Conservation (phyloP, 2,329 filamentous ascomycete genomes). For the Orbilia ellipsospora region DNA sequence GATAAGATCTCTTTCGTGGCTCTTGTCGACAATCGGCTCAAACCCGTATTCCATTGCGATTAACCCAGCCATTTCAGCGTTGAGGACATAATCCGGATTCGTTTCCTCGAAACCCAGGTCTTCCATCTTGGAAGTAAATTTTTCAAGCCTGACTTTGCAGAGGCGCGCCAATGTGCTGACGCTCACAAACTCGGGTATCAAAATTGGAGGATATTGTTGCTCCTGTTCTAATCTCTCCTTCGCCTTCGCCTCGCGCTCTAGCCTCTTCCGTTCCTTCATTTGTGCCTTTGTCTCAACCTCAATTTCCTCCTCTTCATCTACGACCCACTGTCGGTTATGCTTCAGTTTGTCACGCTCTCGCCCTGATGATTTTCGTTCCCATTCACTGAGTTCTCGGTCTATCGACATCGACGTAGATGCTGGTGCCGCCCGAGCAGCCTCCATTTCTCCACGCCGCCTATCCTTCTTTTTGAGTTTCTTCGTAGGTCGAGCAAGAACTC, state of each 20-base stretch:
- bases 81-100: constrained; percentile 83
- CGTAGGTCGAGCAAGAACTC: background rate
- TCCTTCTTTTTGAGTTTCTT: constrained; percentile 52
- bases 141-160: constrained; percentile 75
- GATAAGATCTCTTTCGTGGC: constrained; percentile 75
- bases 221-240: constrained; percentile 62
- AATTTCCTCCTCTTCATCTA: constrained; percentile 60
- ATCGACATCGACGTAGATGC: constrained; percentile 1
- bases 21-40: constrained; percentile 80
- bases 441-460: constrained; percentile 49
- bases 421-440: constrained; percentile 27
- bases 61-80: constrained; percentile 87
- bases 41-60: constrained; percentile 94
- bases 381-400: constrained; percentile 16
- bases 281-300: constrained; percentile 60
- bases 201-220: constrained; percentile 71
- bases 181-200: constrained; percentile 89
- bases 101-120: constrained; percentile 91
- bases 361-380: constrained; percentile 33
- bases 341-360: constrained; percentile 48
- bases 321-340: constrained; percentile 39
- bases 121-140: constrained; percentile 79
- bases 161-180: constrained; percentile 82
- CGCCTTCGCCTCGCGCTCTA: constrained; percentile 63
- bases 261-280: constrained; percentile 63